Base-by-base conservation (phyloP, 306 rosid genomes). In the Bauhinia variegata region DNA sequence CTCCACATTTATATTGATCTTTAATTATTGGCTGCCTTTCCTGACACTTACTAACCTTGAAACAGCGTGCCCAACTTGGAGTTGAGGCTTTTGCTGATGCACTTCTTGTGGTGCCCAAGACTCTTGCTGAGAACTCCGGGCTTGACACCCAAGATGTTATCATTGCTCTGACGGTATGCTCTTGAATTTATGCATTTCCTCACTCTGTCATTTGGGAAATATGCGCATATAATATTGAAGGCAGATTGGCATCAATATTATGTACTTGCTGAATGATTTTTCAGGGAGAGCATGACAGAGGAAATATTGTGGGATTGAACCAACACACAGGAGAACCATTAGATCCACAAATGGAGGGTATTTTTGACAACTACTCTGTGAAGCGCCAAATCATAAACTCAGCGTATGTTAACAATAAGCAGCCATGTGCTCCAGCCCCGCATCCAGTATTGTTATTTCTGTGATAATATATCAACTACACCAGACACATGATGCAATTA, bases 1-100 rank as follows among this genome's bases (percentile, higher is more conserved):
- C n/a, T n/a, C n/a, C 48, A 42, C 15, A 4, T 28, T 56, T 19
- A 16, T 43, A 51, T 54, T 61, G 13, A 44, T 63, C 47, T 58
- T 37, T 39, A 69, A 41, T 47, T 57, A 16, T 58, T 15, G 11
- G 15, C 50, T 48, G 10, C 15, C 43, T 61, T 36, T 66, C 49
- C 47, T n/a, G 5, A 55, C 16, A 57, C 39, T 75, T 68, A 42
- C n/a, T n/a, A n/a, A n/a, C n/a, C n/a, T n/a, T 70, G 77, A 65
- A 75, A 82, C 90, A 93, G 98, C 91, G 98, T 36, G 95, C 98
- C 13, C 98, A 93, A 86, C 97, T 93, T 61, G 98, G 98, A 11
- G 84, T 93, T 15, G 88, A 86, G 84, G 98, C 97, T 42, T 93
- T 93, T 81, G 96, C 98, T 5, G 86, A 93, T 79, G 97, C 98